Evolutionary conservation across 1,284 basidiomycete species (phyloP), one percentile per base, ranked within the genome.

Genomic region (Phellinidium pouzarii): DNA sequence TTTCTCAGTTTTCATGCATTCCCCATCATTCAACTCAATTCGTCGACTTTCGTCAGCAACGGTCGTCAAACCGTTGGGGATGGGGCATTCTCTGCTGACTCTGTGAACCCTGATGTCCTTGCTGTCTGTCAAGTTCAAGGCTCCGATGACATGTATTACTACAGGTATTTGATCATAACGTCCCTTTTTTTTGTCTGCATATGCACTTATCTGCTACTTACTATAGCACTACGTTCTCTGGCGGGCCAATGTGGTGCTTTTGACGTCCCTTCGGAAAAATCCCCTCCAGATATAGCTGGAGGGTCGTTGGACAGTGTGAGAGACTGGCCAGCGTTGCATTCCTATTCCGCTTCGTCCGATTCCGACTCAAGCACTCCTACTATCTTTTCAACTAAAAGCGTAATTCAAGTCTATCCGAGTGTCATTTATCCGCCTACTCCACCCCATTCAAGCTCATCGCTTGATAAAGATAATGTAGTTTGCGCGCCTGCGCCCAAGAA

Each of bases 281-380:
- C 88, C 88, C 87, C 87, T 87, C 87, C 87, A 64, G 84, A 87
- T 66, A 66, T 53, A 45, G 29, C 52, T 34, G 50, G 55, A 84
- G 88, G 87, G 87, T 91, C 87, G 87, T 82, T 80, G 77, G 81
- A 78, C 78, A 84, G 87, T 81, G 87, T 91, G 87, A 91, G 84
- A 91, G 87, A 79, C 86, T 58, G 70, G 74, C 61, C 54, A 48
- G 41, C 41, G 43, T 50, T 44, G n/a, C 38, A 26, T 43, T 53
- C 52, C n/a, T n/a, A n/a, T 44, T 70, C 74, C 62, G 67, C 74
- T 66, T 71, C 71, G 63, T 68, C 69, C 57, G 61, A 67, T 59
- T 71, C 69, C 52, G 65, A 71, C 74, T 58, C 64, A 61, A 44
- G 64, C 64, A 60, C 64, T 63, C 37, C 54, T 11, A 46, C n/a